Conservation (phyloP, 2,329 filamentous ascomycete species). For the Neofusicoccum ribis region DNA sequence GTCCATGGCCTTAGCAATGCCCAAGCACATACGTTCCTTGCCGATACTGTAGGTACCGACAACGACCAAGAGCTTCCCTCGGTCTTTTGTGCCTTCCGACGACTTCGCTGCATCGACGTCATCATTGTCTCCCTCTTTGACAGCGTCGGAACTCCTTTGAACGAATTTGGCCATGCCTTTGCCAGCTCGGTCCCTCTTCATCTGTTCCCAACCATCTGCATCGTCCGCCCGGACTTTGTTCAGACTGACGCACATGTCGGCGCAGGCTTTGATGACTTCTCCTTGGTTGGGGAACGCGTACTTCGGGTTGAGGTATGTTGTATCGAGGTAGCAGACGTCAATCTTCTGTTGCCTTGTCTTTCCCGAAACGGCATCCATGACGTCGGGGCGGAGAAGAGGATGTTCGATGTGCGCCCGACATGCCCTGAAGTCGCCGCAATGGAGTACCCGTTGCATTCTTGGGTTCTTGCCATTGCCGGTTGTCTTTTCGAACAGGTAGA, state of each 20-base stretch:
- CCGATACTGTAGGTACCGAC: constrained; percentile 98
- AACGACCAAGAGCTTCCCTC: constrained; percentile 78
- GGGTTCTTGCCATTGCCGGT: constrained; percentile 61
- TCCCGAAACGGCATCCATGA: constrained; percentile 68
- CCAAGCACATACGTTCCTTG: constrained; percentile 93
- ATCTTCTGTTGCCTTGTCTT: constrained; percentile 80
- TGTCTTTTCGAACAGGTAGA: constrained; percentile 88
- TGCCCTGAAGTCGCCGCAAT: constrained; percentile 94
- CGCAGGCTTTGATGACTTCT: constrained; percentile 83
- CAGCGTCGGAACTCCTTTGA: constrained; percentile 43
- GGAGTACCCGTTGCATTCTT: constrained; percentile 75
- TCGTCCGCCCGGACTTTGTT: constrained; percentile 65
- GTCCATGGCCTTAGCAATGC: constrained; percentile 80
- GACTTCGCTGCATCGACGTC: constrained; percentile 34
- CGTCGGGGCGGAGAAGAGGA: constrained; percentile 74
- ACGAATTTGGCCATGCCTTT: constrained; percentile 66
- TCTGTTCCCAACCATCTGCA: constrained; percentile 56
- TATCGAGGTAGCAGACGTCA: constrained; percentile 95
- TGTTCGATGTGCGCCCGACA: constrained; percentile 83
- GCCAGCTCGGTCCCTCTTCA: constrained; percentile 56
- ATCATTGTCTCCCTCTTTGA: constrained; percentile 23
- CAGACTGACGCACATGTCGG: constrained; percentile 79
- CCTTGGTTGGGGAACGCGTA: constrained; percentile 91
- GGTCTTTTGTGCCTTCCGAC: constrained; percentile 36
- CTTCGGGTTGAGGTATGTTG: constrained; percentile 92